phyloP scores from a whole-genome alignment of 1,284 basidiomycete genomes.

The Ceratobasidium papillatum region DNA sequence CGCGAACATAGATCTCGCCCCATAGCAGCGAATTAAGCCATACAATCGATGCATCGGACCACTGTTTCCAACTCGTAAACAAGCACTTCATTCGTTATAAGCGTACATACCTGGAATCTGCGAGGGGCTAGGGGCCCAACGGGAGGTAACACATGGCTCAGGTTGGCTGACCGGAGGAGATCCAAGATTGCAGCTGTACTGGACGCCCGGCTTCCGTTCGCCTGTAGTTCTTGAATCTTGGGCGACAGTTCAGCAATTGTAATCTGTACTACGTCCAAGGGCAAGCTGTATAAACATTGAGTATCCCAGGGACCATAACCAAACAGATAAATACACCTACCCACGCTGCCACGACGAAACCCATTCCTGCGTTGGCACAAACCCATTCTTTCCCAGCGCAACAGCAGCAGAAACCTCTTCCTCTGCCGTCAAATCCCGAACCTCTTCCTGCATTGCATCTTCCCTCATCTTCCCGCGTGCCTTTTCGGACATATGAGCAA shows the following conservation, averaged over 20 bases:
- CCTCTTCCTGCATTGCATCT: slow-evolving; percentile 59
- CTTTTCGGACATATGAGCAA: slow-evolving; percentile 74
- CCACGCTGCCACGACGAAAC: slow-evolving; percentile 90
- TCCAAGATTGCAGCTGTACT: slow-evolving; percentile 74
- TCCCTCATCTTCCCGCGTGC: slow-evolving; percentile 85
- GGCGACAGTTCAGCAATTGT: slow-evolving; percentile 86
- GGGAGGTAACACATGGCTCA: slow-evolving; percentile 75
- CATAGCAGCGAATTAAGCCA: slow-evolving; percentile 92
- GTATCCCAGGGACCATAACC: neutral
- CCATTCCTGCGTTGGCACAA: slow-evolving; percentile 95
- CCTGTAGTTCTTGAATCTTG: slow-evolving; percentile 83
- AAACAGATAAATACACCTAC: slow-evolving; percentile 55
- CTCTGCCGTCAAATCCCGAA: slow-evolving; percentile 61
- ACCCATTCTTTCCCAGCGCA: slow-evolving; percentile 84
- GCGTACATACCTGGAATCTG: slow-evolving; percentile 69
- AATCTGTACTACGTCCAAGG: slow-evolving; percentile 84
- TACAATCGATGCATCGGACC: slow-evolving; percentile 86
- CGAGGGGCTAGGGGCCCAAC: slow-evolving; percentile 70
- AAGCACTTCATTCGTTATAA: slow-evolving; percentile 19
- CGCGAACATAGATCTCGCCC: slow-evolving; percentile 92
- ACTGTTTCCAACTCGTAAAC: slow-evolving; percentile 58
- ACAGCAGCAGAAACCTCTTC: slow-evolving; percentile 69
- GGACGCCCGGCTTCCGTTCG: slow-evolving; percentile 67
- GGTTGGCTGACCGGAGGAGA: slow-evolving; percentile 68
- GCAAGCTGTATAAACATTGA: too few relatives aligned